phyloP scores from a whole-genome alignment of 192 early-diverging fungal species.

The Gigaspora rosea region DNA sequence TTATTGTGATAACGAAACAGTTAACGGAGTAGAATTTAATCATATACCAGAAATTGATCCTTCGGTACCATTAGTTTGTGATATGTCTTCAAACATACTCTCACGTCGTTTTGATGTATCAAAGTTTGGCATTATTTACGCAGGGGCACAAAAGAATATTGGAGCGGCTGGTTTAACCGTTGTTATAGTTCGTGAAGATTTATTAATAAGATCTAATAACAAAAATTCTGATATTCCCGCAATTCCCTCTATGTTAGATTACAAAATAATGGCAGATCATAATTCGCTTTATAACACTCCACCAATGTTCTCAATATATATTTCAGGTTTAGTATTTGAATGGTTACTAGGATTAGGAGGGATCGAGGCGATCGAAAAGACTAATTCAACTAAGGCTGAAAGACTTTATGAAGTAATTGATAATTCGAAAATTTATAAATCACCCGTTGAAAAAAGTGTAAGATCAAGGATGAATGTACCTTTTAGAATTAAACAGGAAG shows the following conservation, averaged over 20 bases:
- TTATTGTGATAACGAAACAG: constrained; percentile 98
- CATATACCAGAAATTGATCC: constrained; percentile 54
- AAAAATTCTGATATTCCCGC: constrained; percentile 42
- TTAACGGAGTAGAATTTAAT: constrained; percentile 90
- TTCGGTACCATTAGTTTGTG: constrained; percentile 82
- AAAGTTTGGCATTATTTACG: constrained; percentile 87
- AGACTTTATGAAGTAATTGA: constrained; percentile 73
- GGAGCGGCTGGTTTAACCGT: constrained; percentile 91
- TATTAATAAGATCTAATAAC: constrained; percentile 62
- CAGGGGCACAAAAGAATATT: constrained; percentile 98
- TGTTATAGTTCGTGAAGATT: constrained; percentile 88
- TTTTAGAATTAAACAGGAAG: constrained; percentile 68
- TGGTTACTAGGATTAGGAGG: constrained; percentile 75
- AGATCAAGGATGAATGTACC: constrained; percentile 92
- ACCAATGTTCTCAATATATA: constrained; percentile 93
- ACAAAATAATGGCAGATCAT: constrained; percentile 76
- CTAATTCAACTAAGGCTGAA: constrained; percentile 70
- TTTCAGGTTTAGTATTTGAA: constrained; percentile 87
- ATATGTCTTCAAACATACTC: constrained; percentile 87
- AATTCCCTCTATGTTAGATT: constrained; percentile 84
- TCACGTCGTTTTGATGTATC: constrained; percentile 78
- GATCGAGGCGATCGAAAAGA: constrained; percentile 61
- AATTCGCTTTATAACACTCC: constrained; percentile 96
- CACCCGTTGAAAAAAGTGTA: constrained; percentile 58
- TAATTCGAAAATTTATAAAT: constrained; percentile 66